Evolutionary conservation across 1,139 yeast species (phyloP).

Genomic region (Blastobotrys capitulatus): DNA sequence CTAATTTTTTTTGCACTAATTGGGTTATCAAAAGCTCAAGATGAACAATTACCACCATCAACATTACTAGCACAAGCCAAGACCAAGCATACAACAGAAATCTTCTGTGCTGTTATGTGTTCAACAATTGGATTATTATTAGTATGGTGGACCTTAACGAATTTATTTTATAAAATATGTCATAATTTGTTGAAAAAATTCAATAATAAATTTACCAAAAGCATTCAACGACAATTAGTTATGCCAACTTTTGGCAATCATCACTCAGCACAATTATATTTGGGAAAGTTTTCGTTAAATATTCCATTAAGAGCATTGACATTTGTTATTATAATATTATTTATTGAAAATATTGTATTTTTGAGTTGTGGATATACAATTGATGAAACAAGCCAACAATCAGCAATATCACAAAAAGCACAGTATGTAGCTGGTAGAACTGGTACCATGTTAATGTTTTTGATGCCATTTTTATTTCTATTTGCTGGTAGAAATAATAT

Average conservation of each 20-base stretch:
- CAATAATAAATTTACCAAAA: slow-evolving; percentile 14
- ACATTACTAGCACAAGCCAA: background rate
- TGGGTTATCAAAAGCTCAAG: background rate
- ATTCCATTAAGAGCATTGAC: slow-evolving; percentile 63
- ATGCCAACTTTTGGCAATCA: slow-evolving; percentile 11
- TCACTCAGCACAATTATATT: slow-evolving; percentile 7
- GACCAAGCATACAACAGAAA: background rate
- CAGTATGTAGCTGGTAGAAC: slow-evolving; percentile 48
- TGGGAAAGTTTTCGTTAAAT: slow-evolving; percentile 27
- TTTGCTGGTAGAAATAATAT: slow-evolving; percentile 60
- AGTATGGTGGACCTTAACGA: slow-evolving; percentile 10
- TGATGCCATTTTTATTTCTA: slow-evolving; percentile 48
- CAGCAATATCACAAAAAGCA: slow-evolving; percentile 14
- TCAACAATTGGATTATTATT: background rate
- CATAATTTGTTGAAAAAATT: slow-evolving; percentile 10
- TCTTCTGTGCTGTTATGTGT: background rate
- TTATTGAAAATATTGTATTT: slow-evolving; percentile 39
- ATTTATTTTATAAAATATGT: slow-evolving; percentile 9
- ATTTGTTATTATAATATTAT: slow-evolving; percentile 41
- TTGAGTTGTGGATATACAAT: slow-evolving; percentile 37
- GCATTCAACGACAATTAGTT: background rate
- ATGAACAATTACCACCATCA: background rate
- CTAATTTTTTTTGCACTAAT: too few species aligned
- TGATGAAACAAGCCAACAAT: slow-evolving; percentile 22
- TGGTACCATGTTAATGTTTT: slow-evolving; percentile 46